phyloP scores from a whole-genome alignment of 345 rosid genomes.

The Eucalyptus cloeziana region DNA sequence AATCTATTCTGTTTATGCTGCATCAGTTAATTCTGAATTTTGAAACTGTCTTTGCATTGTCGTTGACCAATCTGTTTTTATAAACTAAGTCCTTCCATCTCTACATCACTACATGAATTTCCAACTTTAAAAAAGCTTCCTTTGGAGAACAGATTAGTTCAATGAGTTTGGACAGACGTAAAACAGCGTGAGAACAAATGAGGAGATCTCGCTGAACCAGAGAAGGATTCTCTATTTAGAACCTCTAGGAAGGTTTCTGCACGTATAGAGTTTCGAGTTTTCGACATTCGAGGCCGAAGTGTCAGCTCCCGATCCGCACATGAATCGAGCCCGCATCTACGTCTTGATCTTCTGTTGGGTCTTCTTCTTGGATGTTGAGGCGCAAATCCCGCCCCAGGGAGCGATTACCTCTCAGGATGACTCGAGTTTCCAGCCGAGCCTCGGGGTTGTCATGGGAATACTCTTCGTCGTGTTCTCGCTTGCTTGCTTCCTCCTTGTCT shows the following conservation, averaged over 20 bases:
- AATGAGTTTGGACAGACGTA: not conserved
- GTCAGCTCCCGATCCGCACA: not conserved
- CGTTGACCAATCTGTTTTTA: not conserved
- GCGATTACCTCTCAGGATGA: not conserved
- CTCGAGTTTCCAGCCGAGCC: constrained; percentile 50
- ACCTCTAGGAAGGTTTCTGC: not conserved
- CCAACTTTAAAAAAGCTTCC: not conserved
- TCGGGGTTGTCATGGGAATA: constrained; percentile 62
- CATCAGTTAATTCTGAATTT: not conserved
- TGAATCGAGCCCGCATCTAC: constrained; percentile 1
- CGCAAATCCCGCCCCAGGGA: not conserved
- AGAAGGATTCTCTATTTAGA: not conserved
- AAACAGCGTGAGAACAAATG: not conserved
- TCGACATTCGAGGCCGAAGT: not conserved
- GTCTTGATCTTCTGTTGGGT: not conserved
- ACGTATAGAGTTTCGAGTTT: not conserved
- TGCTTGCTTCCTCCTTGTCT: constrained; percentile 45
- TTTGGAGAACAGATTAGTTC: not conserved
- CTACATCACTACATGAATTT: constrained; percentile 3
- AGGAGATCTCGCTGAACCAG: not conserved
- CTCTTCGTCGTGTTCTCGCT: constrained; percentile 44
- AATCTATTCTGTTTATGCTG: not conserved
- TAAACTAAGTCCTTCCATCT: constrained; percentile 1
- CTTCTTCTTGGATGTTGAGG: not conserved
- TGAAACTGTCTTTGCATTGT: not conserved